phyloP scores from a whole-genome alignment of 495 filamentous ascomycete species.

The Xylaria acuta region DNA sequence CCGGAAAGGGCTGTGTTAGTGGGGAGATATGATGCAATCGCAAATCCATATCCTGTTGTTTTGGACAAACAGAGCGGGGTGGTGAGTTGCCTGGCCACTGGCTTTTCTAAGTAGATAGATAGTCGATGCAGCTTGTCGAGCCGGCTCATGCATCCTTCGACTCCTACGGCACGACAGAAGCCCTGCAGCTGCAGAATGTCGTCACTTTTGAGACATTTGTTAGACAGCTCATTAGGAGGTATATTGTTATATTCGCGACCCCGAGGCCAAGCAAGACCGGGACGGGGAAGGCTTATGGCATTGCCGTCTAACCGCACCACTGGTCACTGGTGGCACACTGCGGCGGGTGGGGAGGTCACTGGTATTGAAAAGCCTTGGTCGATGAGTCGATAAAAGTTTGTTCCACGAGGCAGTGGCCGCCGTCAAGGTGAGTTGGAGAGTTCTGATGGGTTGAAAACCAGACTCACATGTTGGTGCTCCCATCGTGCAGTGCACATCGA shows the following conservation, averaged over 20 bases:
- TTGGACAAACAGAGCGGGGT: conserved; percentile 10
- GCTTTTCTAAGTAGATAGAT: neutral
- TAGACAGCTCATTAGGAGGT: neutral
- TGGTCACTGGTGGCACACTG: neutral
- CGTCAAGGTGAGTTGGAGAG: neutral
- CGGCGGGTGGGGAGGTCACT: neutral
- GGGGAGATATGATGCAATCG: conserved; percentile 29
- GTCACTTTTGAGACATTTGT: conserved; percentile 17
- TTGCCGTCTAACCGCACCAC: neutral
- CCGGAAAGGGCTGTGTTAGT: conserved; percentile 4
- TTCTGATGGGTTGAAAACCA: neutral
- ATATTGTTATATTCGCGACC: neutral
- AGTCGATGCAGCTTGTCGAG: conserved; percentile 14
- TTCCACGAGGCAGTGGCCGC: neutral
- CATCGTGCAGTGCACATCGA: neutral
- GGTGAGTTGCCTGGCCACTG: neutral
- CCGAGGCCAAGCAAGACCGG: neutral
- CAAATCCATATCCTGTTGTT: neutral
- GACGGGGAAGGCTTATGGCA: neutral
- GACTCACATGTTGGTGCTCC: neutral
- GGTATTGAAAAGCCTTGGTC: neutral
- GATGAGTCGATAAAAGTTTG: neutral
- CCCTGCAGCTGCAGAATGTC: conserved; percentile 23
- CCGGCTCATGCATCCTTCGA: neutral
- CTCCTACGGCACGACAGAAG: neutral